A percentile compares a stretch with the other conserved stretches of the same genome.
Conservation (phyloP, 805 yeast species). For the Zygosaccharomyces rouxii region DNA sequence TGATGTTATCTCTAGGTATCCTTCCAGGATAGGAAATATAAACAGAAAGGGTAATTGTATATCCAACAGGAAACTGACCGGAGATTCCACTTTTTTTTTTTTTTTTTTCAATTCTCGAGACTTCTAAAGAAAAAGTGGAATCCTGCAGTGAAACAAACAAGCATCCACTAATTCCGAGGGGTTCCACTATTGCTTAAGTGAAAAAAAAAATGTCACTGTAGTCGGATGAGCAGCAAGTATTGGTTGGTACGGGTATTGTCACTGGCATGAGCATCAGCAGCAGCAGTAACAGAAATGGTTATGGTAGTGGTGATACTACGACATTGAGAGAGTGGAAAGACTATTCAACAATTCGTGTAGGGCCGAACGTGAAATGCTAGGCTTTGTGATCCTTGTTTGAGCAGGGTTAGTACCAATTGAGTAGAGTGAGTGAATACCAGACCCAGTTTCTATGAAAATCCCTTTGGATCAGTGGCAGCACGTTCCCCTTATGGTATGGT, state of each 20-base stretch:
- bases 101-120: neutral
- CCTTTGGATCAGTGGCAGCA: constrained; percentile 1
- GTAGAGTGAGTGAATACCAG: constrained; percentile 1
- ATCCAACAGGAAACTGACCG: neutral
- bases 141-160: constrained; percentile 1
- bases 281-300: neutral
- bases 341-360: constrained; percentile 2
- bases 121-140: constrained; percentile 3
- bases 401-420: neutral
- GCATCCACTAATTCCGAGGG: constrained; percentile 7
- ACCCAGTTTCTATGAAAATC: neutral
- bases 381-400: neutral
- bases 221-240: constrained; percentile 4
- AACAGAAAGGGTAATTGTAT: neutral
- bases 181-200: constrained; percentile 3
- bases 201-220: constrained; percentile 1
- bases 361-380: neutral
- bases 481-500: constrained; percentile 5
- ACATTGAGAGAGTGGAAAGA: neutral
- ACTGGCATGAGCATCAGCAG: neutral
- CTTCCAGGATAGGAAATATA: neutral
- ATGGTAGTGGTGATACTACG: neutral
- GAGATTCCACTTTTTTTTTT: constrained; percentile 2
- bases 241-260: too few species aligned
- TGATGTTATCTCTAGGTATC: neutral